Conservation (phyloP, 2,329 filamentous ascomycete genomes). For the Neofusicoccum cordaticola region DNA sequence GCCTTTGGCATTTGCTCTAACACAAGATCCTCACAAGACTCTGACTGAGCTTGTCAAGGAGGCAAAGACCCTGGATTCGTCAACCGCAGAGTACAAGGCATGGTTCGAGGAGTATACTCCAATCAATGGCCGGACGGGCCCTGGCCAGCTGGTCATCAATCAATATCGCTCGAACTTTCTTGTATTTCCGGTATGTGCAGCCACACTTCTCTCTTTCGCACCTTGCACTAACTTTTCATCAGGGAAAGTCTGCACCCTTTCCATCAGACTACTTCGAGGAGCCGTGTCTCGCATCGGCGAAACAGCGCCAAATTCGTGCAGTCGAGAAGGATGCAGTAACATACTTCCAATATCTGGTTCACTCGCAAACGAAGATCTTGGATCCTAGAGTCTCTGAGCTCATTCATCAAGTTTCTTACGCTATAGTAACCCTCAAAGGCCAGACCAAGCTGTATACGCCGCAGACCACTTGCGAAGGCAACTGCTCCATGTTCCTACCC, state of each 20-base stretch:
- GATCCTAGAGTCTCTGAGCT: conserved; percentile 35
- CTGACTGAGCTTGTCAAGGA: conserved; percentile 28
- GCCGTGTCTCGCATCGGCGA: conserved; percentile 9
- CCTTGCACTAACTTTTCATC: conserved; percentile 8
- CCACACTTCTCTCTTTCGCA: not conserved
- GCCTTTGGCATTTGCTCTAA: conserved; percentile 42
- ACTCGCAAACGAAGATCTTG: conserved; percentile 17
- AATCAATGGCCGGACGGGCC: not conserved
- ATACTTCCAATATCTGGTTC: conserved; percentile 45
- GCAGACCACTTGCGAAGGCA: not conserved
- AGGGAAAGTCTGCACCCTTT: conserved; percentile 28
- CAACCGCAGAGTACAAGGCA: conserved; percentile 24
- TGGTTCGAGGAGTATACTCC: conserved; percentile 32
- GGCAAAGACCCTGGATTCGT: conserved; percentile 24
- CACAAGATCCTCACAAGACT: conserved; percentile 29
- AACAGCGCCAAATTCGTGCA: conserved; percentile 41
- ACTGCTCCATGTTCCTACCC: conserved; percentile 58
- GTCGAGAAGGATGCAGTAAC: conserved; percentile 45
- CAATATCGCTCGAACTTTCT: conserved; percentile 7
- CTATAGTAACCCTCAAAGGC: conserved; percentile 20
- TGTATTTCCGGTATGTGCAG: conserved; percentile 23
- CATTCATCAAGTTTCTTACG: conserved; percentile 25
- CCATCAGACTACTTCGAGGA: conserved; percentile 17
- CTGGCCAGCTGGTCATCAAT: not conserved
- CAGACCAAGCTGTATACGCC: conserved; percentile 26